Percentiles rank a stretch among this genome's conserved stretches.
phyloP scores from a whole-genome alignment of 129 eudicot species.

The Tanacetum coccineum region DNA sequence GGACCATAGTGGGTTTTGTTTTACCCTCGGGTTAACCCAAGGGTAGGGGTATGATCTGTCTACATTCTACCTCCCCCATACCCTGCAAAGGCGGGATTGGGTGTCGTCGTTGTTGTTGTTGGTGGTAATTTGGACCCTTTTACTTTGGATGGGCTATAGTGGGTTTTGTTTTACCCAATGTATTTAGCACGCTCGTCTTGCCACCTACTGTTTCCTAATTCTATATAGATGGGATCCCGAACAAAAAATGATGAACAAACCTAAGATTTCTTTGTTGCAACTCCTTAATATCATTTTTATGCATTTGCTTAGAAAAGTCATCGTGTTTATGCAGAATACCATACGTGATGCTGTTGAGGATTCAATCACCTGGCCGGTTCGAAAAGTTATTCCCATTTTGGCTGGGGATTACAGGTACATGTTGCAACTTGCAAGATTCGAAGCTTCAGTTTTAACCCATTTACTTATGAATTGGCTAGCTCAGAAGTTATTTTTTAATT shows the following conservation, averaged over 20 bases:
- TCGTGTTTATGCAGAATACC: conserved; percentile 45
- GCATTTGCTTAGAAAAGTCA: background rate
- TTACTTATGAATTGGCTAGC: conserved; percentile 1
- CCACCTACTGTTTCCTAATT: background rate
- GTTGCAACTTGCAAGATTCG: background rate
- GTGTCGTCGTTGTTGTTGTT: too few relatives aligned
- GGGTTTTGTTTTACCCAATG: too few relatives aligned
- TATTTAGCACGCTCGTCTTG: too few relatives aligned
- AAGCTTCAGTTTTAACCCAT: background rate
- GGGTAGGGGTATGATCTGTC: too few relatives aligned
- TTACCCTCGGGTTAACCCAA: too few relatives aligned
- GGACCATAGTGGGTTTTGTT: too few relatives aligned
- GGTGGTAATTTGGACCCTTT: too few relatives aligned
- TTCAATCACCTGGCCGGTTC: conserved; percentile 97
- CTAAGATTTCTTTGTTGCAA: background rate
- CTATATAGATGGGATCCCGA: background rate
- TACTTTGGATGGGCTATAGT: too few relatives aligned
- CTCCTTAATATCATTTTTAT: background rate
- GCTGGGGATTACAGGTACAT: conserved; percentile 90
- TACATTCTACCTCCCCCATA: too few relatives aligned
- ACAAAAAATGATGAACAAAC: background rate
- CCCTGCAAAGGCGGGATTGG: too few relatives aligned
- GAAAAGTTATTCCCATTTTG: conserved; percentile 84
- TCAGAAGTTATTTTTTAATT: background rate
- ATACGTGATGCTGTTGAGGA: conserved; percentile 95